phyloP scores from a whole-genome alignment of 345 rosid species.

The Gossypium ekmanianum region DNA sequence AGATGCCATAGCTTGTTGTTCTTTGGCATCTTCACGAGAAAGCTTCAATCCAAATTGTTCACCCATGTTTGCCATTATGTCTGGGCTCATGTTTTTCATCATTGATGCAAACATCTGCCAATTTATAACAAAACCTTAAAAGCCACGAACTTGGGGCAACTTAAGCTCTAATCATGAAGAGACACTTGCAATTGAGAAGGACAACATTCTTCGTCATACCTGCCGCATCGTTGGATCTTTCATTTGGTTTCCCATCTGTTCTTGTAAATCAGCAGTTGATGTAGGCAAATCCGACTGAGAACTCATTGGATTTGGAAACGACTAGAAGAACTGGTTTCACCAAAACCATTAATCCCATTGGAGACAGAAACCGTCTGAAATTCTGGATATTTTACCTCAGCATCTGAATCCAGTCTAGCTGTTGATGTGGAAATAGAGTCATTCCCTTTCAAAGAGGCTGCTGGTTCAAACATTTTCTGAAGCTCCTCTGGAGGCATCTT shows the following conservation, averaged over 20 bases:
- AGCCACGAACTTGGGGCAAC: neutral
- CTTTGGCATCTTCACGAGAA: slow-evolving; percentile 75
- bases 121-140: slow-evolving; percentile 16
- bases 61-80: slow-evolving; percentile 93
- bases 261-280: slow-evolving; percentile 67
- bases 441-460: slow-evolving; percentile 53
- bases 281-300: slow-evolving; percentile 48
- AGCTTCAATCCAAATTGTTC: slow-evolving; percentile 88
- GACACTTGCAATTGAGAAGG: neutral
- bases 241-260: slow-evolving; percentile 89
- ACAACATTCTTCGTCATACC: slow-evolving; percentile 33
- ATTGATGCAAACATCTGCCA: slow-evolving; percentile 74
- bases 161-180: neutral
- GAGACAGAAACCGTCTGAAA: slow-evolving; percentile 28
- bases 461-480: slow-evolving; percentile 80
- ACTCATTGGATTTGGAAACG: slow-evolving; percentile 37
- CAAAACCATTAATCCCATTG: slow-evolving; percentile 28
- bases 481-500: slow-evolving; percentile 75
- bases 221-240: slow-evolving; percentile 90
- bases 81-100: slow-evolving; percentile 91
- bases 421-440: slow-evolving; percentile 36
- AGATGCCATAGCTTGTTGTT: slow-evolving; percentile 90
- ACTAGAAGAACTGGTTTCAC: slow-evolving; percentile 53
- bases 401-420: slow-evolving; percentile 26
- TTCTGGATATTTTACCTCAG: slow-evolving; percentile 26